Base-by-base conservation (phyloP, 2,329 filamentous ascomycete species). In the Botryotinia narcissicola region DNA sequence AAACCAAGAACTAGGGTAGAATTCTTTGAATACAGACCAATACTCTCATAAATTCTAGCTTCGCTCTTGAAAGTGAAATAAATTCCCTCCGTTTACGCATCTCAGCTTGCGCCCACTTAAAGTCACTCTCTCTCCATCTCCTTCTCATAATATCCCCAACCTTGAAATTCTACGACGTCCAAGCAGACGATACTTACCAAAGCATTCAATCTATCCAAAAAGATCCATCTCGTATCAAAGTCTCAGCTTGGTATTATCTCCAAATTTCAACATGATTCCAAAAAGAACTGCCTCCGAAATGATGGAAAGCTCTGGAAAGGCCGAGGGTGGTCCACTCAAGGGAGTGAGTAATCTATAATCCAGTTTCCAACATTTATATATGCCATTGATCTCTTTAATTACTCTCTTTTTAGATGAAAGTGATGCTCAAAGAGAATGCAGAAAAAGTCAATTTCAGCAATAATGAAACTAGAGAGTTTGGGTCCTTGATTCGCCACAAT, bases 141-240 rank as follows among this genome's bases (percentile, higher is more conserved):
- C 4, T 40, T 40, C 6, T n/a, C 32, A 25, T 0, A 3, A 7
- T 2, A 40, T 3, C 12, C 22, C 20, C 20, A 25, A 20, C 35
- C 25, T 22, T n/a, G 9, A n/a, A 40, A 2, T 40, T 61, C 35
- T 61, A 6, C 32, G 16, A 61, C 22, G 3, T n/a, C 6, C 35
- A 40, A 61, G 29, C 9, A 32, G 20, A 20, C 3, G 1, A 60
- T 12, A 12, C 20, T 22, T 3, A 4, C 32, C 8, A 20, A 32
- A 25, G 7, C 6, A 5, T 14, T 35, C 29, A 10, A 60, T 0
- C 32, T 32, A 2, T 35, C 9, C 4, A 60, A n/a, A 4, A 6
- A 14, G 0, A 25, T 20, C 6, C 18, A 25, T 7, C 4, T 6
- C 0, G n/a, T 5, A 14, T 4, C 16, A 5, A 12, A 12, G 12